A percentile compares a stretch with the other conserved stretches of the same genome.
Evolutionary conservation across 2,329 filamentous ascomycete species (phyloP).

Genomic region (Ascochyta rabiei): DNA sequence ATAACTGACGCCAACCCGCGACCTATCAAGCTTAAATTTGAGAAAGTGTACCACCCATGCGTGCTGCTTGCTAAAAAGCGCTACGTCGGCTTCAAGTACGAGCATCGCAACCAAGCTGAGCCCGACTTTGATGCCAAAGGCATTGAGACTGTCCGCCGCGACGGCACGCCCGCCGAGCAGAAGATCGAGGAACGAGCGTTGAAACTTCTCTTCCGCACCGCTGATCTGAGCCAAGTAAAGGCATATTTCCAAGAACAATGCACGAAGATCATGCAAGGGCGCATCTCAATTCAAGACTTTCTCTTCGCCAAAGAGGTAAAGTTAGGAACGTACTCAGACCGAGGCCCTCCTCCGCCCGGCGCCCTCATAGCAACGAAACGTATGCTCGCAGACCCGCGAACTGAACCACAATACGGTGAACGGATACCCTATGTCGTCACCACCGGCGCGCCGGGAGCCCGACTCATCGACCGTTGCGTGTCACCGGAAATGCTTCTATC

Average conservation of each 20-base stretch:
- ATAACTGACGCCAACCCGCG: conserved; percentile 89
- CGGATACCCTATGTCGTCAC: conserved; percentile 94
- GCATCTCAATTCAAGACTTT: conserved; percentile 91
- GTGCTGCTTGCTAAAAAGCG: conserved; percentile 95
- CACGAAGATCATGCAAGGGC: conserved; percentile 86
- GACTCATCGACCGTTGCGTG: conserved; percentile 88
- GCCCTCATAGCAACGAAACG: conserved; percentile 84
- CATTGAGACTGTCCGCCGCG: conserved; percentile 94
- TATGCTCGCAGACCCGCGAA: conserved; percentile 84
- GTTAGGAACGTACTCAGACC: conserved; percentile 84
- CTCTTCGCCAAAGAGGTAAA: conserved; percentile 94
- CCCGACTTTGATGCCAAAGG: conserved; percentile 98
- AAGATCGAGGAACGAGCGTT: conserved; percentile 95
- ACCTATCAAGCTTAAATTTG: conserved; percentile 95
- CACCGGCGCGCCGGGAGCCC: conserved; percentile 81
- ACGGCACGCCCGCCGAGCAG: conserved; percentile 93
- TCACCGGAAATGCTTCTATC: conserved; percentile 81
- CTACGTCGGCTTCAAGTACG: conserved; percentile 98
- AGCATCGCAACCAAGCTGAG: conserved; percentile 72
- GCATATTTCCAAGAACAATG: conserved; percentile 89
- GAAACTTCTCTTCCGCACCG: conserved; percentile 85
- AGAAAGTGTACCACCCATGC: conserved; percentile 97
- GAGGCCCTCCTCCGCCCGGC: conserved; percentile 80
- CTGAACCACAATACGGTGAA: conserved; percentile 93
- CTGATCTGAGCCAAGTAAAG: conserved; percentile 88